phyloP scores from a whole-genome alignment of 2,329 filamentous ascomycete genomes.

The Venturiaceae sp. region DNA sequence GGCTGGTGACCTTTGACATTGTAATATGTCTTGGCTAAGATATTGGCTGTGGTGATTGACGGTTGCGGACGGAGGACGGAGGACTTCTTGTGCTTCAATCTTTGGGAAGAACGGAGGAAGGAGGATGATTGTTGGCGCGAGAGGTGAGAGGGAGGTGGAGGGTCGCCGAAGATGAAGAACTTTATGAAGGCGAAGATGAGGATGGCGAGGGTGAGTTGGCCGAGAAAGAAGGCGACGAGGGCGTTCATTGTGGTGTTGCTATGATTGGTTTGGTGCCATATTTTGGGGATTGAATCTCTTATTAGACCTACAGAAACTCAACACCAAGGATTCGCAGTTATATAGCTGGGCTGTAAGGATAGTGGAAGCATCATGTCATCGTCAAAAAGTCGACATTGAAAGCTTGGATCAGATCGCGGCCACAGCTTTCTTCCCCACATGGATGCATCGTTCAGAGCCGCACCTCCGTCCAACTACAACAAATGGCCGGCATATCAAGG shows the following conservation, averaged over 20 bases:
- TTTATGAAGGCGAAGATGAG: constrained; percentile 94
- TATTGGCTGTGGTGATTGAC: constrained; percentile 82
- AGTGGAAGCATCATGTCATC: not conserved
- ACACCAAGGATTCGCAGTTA: not conserved
- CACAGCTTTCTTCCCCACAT: not conserved
- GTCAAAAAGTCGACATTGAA: not conserved
- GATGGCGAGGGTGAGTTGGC: constrained; percentile 85
- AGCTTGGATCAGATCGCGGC: not conserved
- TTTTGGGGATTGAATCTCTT: not conserved
- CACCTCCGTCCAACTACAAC: not conserved
- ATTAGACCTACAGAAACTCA: not conserved
- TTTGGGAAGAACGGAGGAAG: constrained; percentile 20
- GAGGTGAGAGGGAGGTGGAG: constrained; percentile 66
- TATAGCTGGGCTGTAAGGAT: too few relatives aligned
- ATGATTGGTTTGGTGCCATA: not conserved
- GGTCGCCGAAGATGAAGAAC: constrained; percentile 98
- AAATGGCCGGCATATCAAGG: not conserved
- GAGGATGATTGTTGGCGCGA: constrained; percentile 17
- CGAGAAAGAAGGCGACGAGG: constrained; percentile 56
- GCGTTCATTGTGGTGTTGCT: constrained; percentile 5
- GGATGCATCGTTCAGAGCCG: not conserved
- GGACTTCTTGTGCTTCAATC: constrained; percentile 50
- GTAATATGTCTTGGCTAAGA: constrained; percentile 95
- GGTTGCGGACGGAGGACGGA: constrained; percentile 41
- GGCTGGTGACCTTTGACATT: constrained; percentile 93